Conservation (phyloP, 768 basidiomycete genomes). For the Myochromella boudieri region DNA sequence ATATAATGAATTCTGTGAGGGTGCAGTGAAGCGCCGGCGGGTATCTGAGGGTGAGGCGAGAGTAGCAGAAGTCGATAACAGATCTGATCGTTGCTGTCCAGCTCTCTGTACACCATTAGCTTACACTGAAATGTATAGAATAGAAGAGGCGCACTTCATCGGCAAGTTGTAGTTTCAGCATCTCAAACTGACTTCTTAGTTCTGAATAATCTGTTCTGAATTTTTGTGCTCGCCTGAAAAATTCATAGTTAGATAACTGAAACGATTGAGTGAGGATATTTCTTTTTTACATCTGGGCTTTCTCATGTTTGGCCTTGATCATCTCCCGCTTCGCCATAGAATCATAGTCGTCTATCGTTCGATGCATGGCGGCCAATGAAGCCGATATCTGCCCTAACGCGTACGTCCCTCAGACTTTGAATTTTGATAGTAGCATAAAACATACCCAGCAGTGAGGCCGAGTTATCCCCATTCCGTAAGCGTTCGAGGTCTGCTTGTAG, state of each 20-base stretch:
- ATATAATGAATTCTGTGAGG: constrained; percentile 46
- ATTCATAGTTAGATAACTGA: constrained; percentile 3
- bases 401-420: constrained; percentile 20
- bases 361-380: constrained; percentile 90
- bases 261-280: constrained; percentile 2
- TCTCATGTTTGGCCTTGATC: constrained; percentile 95
- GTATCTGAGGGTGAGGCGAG: constrained; percentile 51
- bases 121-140: background rate
- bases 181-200: constrained; percentile 80
- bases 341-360: constrained; percentile 97
- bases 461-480: constrained; percentile 76
- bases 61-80: constrained; percentile 49
- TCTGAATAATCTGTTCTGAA: constrained; percentile 87
- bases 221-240: constrained; percentile 82
- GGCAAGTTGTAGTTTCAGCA: constrained; percentile 60
- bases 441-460: constrained; percentile 82
- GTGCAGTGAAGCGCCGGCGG: constrained; percentile 62
- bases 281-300: constrained; percentile 77
- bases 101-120: constrained; percentile 44
- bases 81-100: constrained; percentile 59
- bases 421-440: constrained; percentile 11
- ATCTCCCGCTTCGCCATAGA: constrained; percentile 96
- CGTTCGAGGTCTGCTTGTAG: constrained; percentile 86
- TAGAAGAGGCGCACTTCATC: constrained; percentile 36
- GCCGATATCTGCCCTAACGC: constrained; percentile 93